A percentile compares a stretch with the other conserved stretches of the same genome.
phyloP scores from a whole-genome alignment of 2,329 filamentous ascomycete genomes.

The Fusarium domesticum region DNA sequence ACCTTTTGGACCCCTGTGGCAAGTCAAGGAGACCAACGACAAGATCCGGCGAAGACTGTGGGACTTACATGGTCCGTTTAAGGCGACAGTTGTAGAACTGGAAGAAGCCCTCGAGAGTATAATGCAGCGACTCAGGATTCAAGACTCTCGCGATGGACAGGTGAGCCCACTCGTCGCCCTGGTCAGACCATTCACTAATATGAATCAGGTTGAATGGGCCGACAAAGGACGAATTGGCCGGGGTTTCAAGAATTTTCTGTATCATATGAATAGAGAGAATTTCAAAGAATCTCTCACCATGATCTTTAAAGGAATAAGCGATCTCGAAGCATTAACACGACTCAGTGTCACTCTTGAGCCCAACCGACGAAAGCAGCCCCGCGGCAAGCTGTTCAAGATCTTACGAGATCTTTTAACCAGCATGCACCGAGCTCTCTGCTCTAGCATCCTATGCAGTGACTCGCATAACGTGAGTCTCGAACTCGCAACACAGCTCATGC shows the following conservation, averaged over 20 bases:
- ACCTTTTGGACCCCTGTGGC: constrained; percentile 31
- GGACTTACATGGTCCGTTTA: constrained; percentile 22
- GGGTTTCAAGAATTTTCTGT: constrained; percentile 9
- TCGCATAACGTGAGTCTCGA: constrained; percentile 6
- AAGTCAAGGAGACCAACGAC: constrained; percentile 6
- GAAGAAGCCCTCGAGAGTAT: constrained; percentile 21
- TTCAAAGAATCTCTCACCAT: constrained; percentile 4
- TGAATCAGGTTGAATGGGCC: constrained; percentile 1
- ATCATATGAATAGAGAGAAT: constrained; percentile 5
- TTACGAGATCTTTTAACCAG: constrained; percentile 7
- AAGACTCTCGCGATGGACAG: constrained; percentile 3
- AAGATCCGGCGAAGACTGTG: constrained; percentile 27
- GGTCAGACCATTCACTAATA: fast-evolving
- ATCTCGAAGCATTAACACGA: background rate
- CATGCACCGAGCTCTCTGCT: constrained; percentile 11
- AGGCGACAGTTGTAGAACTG: constrained; percentile 24
- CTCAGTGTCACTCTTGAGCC: constrained; percentile 7
- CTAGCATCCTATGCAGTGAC: constrained; percentile 7
- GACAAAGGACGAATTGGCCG: background rate
- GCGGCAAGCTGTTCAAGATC: constrained; percentile 5
- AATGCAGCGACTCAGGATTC: background rate
- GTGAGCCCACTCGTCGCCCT: background rate
- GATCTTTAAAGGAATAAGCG: constrained; percentile 1
- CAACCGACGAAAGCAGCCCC: constrained; percentile 4
- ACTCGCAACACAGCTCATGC: background rate